Evolutionary conservation across 2,329 filamentous ascomycete genomes (phyloP), one percentile per base, ranked within the genome.

Genomic region (Alternaria sp.): DNA sequence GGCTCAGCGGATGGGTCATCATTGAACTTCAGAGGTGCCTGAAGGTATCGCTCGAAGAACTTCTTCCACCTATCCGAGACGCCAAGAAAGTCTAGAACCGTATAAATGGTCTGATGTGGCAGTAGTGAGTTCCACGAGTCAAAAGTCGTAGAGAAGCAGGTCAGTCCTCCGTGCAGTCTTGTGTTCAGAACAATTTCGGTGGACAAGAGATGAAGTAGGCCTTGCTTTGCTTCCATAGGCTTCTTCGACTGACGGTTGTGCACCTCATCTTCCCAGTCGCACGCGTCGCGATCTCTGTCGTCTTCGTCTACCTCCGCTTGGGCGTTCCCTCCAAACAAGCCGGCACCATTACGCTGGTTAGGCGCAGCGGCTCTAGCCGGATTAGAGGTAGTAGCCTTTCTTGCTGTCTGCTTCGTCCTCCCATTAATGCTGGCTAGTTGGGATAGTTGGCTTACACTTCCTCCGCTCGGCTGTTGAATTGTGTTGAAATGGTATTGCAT

Each of bases 11-110:
- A 70, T n/a, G 76, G 73, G 4, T 78, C 79, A 20, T 75, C 76
- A 44, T 74, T 76, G 53, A 81, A 81, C 59, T 84, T 84, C 45
- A 86, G 68, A 0, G 84, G 84, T 6, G 84, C 80, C 51, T 82
- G 75, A 7, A 85, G 71, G 55, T 83, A 84, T 37, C 80, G 82
- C 44, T 74, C 75, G 69, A 84, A 84, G 70, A 86, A 86, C 0
- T 64, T 64, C 20, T 79, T 76, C 80, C 82, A 84, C 46, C 78
- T 76, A 6, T 78, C 68, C 3, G 80, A 79, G 15, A 84, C 81
- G 3, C 84, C 83, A 26, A 84, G 73, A 61, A 83, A 85, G 5
- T 77, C 71, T 65, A 86, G 79, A 0, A 84, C 74, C 1, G 78
- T 71, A 33, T 82, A 77, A 5, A 83, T 78, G 10, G 83, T 84